Evolutionary conservation across 768 basidiomycete genomes (phyloP).

Genomic region (Termitomyces sp.): DNA sequence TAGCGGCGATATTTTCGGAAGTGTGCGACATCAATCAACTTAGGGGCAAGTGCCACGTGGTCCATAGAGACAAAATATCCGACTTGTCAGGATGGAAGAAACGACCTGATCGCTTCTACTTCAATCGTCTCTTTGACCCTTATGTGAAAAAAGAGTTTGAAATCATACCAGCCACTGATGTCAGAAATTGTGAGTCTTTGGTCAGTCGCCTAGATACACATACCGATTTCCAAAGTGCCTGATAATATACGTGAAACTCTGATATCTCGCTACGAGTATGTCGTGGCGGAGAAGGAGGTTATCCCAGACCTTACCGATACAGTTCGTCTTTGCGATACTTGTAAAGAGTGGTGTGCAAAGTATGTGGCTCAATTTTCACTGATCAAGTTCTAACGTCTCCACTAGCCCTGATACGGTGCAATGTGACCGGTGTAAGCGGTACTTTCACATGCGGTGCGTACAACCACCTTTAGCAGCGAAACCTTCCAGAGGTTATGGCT

Average conservation of each 20-base stretch:
- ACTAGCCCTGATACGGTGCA: slow-evolving; percentile 77
- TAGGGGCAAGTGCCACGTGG: slow-evolving; percentile 88
- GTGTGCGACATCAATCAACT: slow-evolving; percentile 93
- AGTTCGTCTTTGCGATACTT: slow-evolving; percentile 81
- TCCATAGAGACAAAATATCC: slow-evolving; percentile 92
- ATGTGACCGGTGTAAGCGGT: slow-evolving; percentile 88
- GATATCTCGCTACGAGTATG: slow-evolving; percentile 84
- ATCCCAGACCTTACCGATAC: slow-evolving; percentile 86
- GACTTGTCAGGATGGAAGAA: slow-evolving; percentile 94
- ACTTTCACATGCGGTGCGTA: slow-evolving; percentile 94
- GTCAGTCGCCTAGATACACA: slow-evolving; percentile 16
- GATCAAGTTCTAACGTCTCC: slow-evolving; percentile 8
- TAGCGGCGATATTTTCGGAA: slow-evolving; percentile 96
- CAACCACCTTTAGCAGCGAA: slow-evolving; percentile 88
- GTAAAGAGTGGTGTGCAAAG: slow-evolving; percentile 86
- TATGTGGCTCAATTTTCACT: slow-evolving; percentile 34
- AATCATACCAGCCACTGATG: slow-evolving; percentile 80
- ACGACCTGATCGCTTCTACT: slow-evolving; percentile 93
- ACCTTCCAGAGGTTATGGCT: slow-evolving; percentile 93
- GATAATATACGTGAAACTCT: slow-evolving; percentile 75
- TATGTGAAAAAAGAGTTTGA: slow-evolving; percentile 99
- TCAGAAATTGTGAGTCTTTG: slow-evolving; percentile 74
- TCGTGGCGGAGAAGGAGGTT: slow-evolving; percentile 92
- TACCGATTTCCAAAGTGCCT: slow-evolving; percentile 53
- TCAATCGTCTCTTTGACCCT: slow-evolving; percentile 91